Evolutionary conservation across 2,329 filamentous ascomycete species (phyloP), one percentile per base, ranked within the genome.

Genomic region (Aspergillus latus): DNA sequence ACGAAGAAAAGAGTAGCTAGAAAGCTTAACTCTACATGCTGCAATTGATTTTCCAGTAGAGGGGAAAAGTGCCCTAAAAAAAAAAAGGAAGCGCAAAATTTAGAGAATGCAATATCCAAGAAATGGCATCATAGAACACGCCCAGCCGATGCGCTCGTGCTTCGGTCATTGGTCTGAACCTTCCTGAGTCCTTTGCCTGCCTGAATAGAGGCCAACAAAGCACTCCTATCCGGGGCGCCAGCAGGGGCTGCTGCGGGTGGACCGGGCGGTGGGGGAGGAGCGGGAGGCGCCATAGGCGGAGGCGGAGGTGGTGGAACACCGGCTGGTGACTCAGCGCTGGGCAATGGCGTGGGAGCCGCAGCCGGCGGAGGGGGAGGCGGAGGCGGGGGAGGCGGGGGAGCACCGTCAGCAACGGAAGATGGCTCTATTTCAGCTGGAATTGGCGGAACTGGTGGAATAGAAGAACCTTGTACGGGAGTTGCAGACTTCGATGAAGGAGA

Each of bases 121-220:
- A 37, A 48, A 11, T 16, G 5, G 16, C 11, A 10, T 57, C 47
- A 58, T 64, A 85, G 66, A 57, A 97, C 92, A 59, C 86, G 84
- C n/a, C 93, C 93, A 21, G 90, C 89, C 56, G 87, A 80, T 51
- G 86, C 73, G 50, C 90, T 83, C 47, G 66, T 75, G 74, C 92
- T 97, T 73, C 87, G 87, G 74, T 99, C 94, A 74, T 90, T 92
- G 1, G 94, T 97, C 72, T 88, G 79, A 26, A 92, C 91, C 81
- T 97, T 97, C 80, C 83, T 92, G 69, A 99, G 78, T 2, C 85
- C 75, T 74, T 75, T 92, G 43, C 94, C 93, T 60, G 85, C 77
- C 69, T 93, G 87, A 59, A 99, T 97, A 71, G 96, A 85, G 57
- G 86, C 87, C 61, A 99, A 74, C 67, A 99, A 81, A 1, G 86